Base-by-base conservation (phyloP, 441 rosid genomes). In the Cnidoscolus chayamansa region DNA sequence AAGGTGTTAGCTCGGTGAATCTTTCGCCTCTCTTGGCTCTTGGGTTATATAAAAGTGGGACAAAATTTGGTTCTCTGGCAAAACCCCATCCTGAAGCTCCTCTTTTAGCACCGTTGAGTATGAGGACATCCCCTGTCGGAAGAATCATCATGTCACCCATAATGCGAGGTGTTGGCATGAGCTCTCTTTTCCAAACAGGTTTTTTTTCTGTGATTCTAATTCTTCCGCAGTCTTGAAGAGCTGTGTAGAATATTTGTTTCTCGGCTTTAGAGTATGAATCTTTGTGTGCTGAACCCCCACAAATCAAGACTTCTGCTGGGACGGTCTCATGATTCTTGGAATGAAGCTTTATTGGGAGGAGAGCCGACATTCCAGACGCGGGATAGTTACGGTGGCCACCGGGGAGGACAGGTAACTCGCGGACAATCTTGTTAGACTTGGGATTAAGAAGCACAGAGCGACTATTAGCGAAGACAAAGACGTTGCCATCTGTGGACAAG, bases 311-410 rank as follows among this genome's bases (percentile, higher is more conserved):
- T 16, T 53, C 57, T 9, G 15, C 11, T 48, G 13, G 13, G 6
- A 48, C 15, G 2, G 13, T 10, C 2, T 9, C 0, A 11, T 74
- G 55, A 0, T 47, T 59, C 2, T 62, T 12, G 25, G 67, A 37
- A 53, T 75, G 51, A 15, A 85, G 85, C 12, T 43, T 76, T 16
- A 88, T 57, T 1, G 96, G 96, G 32, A 90, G 90, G 50, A 90
- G 84, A 0, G 73, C 81, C 0, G 93, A 86, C 76, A 70, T 66
- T 2, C 76, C 96, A 0, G 89, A 80, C 8, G 91, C 85, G 0
- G 93, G 96, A 75, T 87, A 90, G 76, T 49, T 87, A 5, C 90
- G 87, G 61, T 86, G 71, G 1, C 89, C 96, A 0, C 91, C 88
- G 0, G 68, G 67, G 20, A 90, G 89, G 1, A 47, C 71, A 0